phyloP scores from a whole-genome alignment of 768 basidiomycete genomes.

The Fomitopsis pulvina region DNA sequence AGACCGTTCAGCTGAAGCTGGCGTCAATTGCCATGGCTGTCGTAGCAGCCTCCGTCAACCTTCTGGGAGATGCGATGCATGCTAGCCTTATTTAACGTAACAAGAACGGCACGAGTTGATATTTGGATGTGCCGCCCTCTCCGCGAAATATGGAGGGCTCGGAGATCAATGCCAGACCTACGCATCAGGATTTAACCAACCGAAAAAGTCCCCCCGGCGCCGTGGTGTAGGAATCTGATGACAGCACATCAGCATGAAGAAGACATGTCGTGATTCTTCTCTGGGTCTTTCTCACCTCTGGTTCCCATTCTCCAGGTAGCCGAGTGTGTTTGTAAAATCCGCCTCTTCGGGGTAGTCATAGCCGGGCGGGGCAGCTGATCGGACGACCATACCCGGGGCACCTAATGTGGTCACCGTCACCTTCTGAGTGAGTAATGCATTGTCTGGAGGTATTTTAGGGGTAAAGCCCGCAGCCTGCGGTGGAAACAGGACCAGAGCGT shows the following conservation, averaged over 20 bases:
- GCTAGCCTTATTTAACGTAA: too few species aligned
- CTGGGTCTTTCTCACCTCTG: constrained; percentile 29
- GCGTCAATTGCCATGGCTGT: too few species aligned
- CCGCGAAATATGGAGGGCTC: too few species aligned
- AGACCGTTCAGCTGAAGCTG: too few species aligned
- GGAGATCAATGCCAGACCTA: too few species aligned
- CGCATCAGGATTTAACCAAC: background rate
- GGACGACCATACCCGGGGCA: constrained; percentile 31
- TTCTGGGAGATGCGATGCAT: too few species aligned
- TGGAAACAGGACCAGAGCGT: constrained; percentile 36
- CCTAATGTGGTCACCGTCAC: constrained; percentile 35
- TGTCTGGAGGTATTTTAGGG: constrained; percentile 14
- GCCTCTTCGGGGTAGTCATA: constrained; percentile 36
- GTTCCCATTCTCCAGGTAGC: constrained; percentile 50
- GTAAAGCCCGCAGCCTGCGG: constrained; percentile 39
- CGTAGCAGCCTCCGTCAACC: too few species aligned
- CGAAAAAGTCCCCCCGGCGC: background rate
- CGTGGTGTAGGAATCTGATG: background rate
- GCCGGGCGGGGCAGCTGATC: constrained; percentile 47
- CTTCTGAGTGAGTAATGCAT: constrained; percentile 32
- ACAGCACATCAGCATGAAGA: background rate
- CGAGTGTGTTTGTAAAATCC: constrained; percentile 47
- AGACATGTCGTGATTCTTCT: background rate
- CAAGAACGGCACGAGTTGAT: too few species aligned
- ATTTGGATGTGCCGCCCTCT: too few species aligned